phyloP scores from a whole-genome alignment of 345 rosid genomes.

The Tarenaya hassleriana region DNA sequence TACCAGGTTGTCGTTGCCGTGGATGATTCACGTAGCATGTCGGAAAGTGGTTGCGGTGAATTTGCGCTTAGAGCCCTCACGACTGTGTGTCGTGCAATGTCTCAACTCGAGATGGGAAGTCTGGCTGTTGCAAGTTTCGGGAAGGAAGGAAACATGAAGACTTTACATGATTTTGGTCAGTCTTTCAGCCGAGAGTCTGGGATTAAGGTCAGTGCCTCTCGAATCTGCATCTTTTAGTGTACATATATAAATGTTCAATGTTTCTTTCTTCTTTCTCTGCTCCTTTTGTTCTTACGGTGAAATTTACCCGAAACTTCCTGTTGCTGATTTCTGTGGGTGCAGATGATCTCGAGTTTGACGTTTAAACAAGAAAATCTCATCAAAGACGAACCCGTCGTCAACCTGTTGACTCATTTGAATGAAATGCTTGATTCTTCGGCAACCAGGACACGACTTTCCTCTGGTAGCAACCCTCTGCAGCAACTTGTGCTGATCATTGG shows the following conservation, averaged over 20 bases:
- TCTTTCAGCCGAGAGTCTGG: slow-evolving; percentile 85
- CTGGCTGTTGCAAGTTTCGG: slow-evolving; percentile 92
- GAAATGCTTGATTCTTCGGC: slow-evolving; percentile 67
- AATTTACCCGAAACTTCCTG: neutral
- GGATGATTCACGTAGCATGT: slow-evolving; percentile 94
- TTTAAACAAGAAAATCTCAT: slow-evolving; percentile 86
- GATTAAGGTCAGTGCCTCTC: slow-evolving; percentile 51
- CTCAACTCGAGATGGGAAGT: slow-evolving; percentile 91
- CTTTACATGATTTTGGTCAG: slow-evolving; percentile 83
- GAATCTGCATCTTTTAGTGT: neutral
- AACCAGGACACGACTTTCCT: slow-evolving; percentile 60
- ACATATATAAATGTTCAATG: neutral
- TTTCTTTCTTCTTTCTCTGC: neutral
- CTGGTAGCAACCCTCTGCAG: slow-evolving; percentile 92
- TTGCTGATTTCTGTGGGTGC: slow-evolving; percentile 24
- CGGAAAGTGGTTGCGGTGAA: slow-evolving; percentile 75
- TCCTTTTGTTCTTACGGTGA: slow-evolving; percentile 7
- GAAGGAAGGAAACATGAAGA: slow-evolving; percentile 65
- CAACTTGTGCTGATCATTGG: slow-evolving; percentile 91
- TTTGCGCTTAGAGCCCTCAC: slow-evolving; percentile 91
- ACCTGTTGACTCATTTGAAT: slow-evolving; percentile 58
- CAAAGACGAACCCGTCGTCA: slow-evolving; percentile 69
- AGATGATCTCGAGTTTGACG: slow-evolving; percentile 83
- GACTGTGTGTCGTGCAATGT: slow-evolving; percentile 86
- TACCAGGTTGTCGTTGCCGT: slow-evolving; percentile 89